A percentile compares a stretch with the other conserved stretches of the same genome.
These are phyloP conservation scores for Aspergillus novoparasiticus DNA, from an alignment of 2,329 filamentous ascomycete genomes.

Conservation along the genomic window DNA sequence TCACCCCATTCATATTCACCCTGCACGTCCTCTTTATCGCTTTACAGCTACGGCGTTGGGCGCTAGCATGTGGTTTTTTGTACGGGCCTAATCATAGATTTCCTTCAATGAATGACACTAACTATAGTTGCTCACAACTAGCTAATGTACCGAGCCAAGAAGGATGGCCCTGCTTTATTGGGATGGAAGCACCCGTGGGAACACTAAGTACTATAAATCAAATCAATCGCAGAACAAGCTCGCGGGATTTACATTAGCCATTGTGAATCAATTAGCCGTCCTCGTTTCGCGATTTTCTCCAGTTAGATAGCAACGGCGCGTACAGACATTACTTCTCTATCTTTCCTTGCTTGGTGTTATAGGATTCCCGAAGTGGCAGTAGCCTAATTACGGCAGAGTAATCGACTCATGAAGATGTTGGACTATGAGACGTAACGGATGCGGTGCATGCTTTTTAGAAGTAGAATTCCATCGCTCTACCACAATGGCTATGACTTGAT, in stretches of 20 bases:
- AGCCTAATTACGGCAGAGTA: neutral
- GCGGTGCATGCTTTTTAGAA: neutral
- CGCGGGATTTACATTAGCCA: neutral
- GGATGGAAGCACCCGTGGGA: slow-evolving; percentile 98
- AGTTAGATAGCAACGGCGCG: neutral
- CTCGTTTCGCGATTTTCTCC: neutral
- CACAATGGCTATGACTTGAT: neutral
- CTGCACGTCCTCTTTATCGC: slow-evolving; percentile 72
- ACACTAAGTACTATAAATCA: slow-evolving; percentile 60
- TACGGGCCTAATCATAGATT: slow-evolving; percentile 46
- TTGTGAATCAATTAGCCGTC: neutral
- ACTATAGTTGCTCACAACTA: slow-evolving; percentile 42
- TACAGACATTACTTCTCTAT: neutral
- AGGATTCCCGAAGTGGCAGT: neutral
- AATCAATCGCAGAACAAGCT: neutral
- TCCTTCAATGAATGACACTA: slow-evolving; percentile 14
- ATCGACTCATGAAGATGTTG: neutral
- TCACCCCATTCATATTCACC: slow-evolving; percentile 57
- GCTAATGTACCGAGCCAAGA: slow-evolving; percentile 95
- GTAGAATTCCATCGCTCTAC: neutral
- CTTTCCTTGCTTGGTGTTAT: neutral
- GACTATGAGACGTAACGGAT: neutral
- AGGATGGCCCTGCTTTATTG: slow-evolving; percentile 87
- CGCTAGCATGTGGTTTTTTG: slow-evolving; percentile 99
- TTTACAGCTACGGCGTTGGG: slow-evolving; percentile 84